A percentile compares a stretch with the other conserved stretches of the same genome.
phyloP scores from a whole-genome alignment of 2,329 filamentous ascomycete species.

The Emericellopsis atlantica region DNA sequence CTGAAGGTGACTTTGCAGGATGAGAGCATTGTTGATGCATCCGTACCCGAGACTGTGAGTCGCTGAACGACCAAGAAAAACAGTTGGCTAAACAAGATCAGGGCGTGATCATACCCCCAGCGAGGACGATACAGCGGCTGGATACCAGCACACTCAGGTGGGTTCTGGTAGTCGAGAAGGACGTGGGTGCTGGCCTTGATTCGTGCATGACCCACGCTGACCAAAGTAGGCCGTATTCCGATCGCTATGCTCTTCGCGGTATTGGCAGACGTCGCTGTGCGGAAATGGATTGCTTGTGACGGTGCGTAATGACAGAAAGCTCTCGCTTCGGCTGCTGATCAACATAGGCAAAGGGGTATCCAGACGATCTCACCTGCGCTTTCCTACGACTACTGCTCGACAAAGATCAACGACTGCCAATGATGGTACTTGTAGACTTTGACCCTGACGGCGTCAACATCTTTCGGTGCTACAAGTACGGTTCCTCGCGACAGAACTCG shows the following conservation, averaged over 20 bases:
- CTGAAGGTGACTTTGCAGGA: conserved; percentile 33
- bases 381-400: conserved; percentile 45
- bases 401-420: conserved; percentile 34
- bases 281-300: conserved; percentile 57
- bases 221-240: conserved; percentile 56
- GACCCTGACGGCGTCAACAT: conserved; percentile 70
- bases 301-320: conserved; percentile 22
- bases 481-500: conserved; percentile 50
- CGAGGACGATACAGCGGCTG: conserved; percentile 33
- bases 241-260: conserved; percentile 44
- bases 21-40: conserved; percentile 22
- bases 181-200: conserved; percentile 31
- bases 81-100: conserved; percentile 16
- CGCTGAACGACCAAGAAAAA: too few species aligned
- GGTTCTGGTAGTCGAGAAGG: conserved; percentile 70
- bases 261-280: conserved; percentile 34
- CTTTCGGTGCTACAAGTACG: conserved; percentile 59
- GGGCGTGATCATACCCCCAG: conserved; percentile 48
- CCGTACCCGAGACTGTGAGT: not conserved
- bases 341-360: conserved; percentile 65
- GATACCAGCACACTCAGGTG: conserved; percentile 39
- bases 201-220: conserved; percentile 5
- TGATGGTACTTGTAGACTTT: conserved; percentile 57
- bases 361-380: conserved; percentile 57
- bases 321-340: not conserved